Evolutionary conservation across 305 asterid genomes (phyloP), one percentile per base, ranked within the genome.

Genomic region (Fraxinus albicans): DNA sequence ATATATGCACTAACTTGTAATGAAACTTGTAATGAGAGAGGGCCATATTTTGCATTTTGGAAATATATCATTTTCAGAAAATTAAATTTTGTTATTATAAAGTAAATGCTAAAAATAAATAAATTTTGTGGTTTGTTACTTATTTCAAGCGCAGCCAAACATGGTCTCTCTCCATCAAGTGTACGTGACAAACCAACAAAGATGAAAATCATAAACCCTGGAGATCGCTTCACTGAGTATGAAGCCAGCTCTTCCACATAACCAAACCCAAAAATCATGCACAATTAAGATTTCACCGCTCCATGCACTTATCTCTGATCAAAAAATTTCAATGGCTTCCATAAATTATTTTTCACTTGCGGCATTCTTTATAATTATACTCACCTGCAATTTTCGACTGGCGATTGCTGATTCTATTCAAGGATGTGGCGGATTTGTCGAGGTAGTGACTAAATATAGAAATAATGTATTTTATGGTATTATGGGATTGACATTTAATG

Each of bases 371-470:
- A 76, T 83, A 6, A 72, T 83, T 50, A 7, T 85, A 58, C 72
- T 89, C 21, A 79, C 90, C 73, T 85, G 79, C 75, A 80, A 80
- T 72, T 83, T 85, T 53, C 76, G 88, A 19, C 80, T 78, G 69
- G 91, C 83, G 78, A 74, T 77, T 77, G 91, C 96, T 50, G 95
- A 96, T 93, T 86, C 95, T 38, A 93, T 96, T 83, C 97, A 90
- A 86, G 99, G 99, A 87, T 96, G 99, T 84, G 99, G 99, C 47
- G 99, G 99, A 86, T 96, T 96, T 85, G 91, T 96, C 36, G 99
- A 94, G 99, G 99, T 96, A 12, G 69, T 73, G 80, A 17, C 81
- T 67, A 25, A 47, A 27, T 29, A 31, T 8, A 31, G 42, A 70
- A 70, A 36, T 5, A 33, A 27, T 55, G 3, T 34, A 8, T 3